These are phyloP conservation scores for Cladorrhinum sp. DNA, from an alignment of 2,329 filamentous ascomycete species.

Conservation along the genomic window DNA sequence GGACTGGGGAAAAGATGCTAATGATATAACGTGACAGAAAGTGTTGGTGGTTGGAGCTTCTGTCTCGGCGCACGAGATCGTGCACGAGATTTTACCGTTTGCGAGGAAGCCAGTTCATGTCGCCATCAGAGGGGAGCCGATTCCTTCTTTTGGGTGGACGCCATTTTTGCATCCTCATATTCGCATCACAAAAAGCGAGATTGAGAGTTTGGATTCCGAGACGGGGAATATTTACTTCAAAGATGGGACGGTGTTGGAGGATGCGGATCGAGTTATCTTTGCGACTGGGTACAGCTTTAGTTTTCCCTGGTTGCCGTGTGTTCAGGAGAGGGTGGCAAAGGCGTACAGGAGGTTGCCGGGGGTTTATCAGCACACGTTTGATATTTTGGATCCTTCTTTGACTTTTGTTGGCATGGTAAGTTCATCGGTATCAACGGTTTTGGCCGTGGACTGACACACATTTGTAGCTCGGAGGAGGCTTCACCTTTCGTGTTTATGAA, in stretches of 20 bases:
- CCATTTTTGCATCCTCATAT: conserved; percentile 55
- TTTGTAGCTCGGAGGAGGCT: conserved; percentile 33
- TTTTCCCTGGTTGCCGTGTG: conserved; percentile 49
- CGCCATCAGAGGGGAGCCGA: conserved; percentile 46
- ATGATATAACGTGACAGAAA: conserved; percentile 33
- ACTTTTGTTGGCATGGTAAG: conserved; percentile 37
- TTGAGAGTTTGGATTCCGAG: conserved; percentile 38
- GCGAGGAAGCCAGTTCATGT: conserved; percentile 47
- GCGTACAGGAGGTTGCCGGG: conserved; percentile 34
- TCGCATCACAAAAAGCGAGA: conserved; percentile 38
- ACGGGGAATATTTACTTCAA: conserved; percentile 46
- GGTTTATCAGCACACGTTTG: conserved; percentile 37
- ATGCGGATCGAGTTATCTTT: conserved; percentile 57
- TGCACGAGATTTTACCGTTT: conserved; percentile 47
- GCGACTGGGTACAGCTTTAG: conserved; percentile 60
- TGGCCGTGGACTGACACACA: background rate
- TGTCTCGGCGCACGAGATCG: conserved; percentile 56
- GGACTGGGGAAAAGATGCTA: background rate
- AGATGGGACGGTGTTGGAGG: conserved; percentile 46
- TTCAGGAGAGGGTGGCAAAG: conserved; percentile 43
- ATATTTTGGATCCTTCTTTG: conserved; percentile 36
- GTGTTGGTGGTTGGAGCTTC: conserved; percentile 57
- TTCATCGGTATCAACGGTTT: background rate
- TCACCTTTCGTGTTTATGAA: conserved; percentile 39
- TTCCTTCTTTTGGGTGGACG: conserved; percentile 51